phyloP scores from a whole-genome alignment of 202 grass and related monocot species.

The Digitaria exilis region DNA sequence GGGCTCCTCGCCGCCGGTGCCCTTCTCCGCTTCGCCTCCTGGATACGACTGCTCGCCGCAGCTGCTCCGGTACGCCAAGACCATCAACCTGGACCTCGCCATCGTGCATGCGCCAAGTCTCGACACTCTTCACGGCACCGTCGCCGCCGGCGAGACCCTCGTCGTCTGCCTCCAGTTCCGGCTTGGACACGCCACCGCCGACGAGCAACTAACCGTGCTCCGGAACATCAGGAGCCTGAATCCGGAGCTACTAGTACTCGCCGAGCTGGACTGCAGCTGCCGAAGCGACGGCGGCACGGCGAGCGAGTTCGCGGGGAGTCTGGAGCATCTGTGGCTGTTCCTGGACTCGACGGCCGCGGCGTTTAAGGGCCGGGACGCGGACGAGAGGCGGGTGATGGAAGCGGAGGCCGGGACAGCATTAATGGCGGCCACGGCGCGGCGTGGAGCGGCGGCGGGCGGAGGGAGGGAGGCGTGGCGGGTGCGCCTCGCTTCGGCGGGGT shows the following conservation, averaged over 20 bases:
- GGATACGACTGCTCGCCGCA: slow-evolving; percentile 76
- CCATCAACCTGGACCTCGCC: slow-evolving; percentile 67
- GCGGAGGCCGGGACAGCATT: slow-evolving; percentile 55
- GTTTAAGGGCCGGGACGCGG: slow-evolving; percentile 73
- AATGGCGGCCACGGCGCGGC: not conserved
- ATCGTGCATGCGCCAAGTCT: slow-evolving; percentile 41
- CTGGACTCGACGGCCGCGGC: slow-evolving; percentile 77
- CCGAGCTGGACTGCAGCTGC: slow-evolving; percentile 8
- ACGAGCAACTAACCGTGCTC: slow-evolving; percentile 53
- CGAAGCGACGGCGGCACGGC: slow-evolving; percentile 22
- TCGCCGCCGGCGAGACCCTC: slow-evolving; percentile 50
- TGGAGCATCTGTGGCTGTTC: slow-evolving; percentile 70
- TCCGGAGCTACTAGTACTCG: slow-evolving; percentile 47
- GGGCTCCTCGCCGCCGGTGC: slow-evolving; percentile 64
- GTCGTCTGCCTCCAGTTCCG: slow-evolving; percentile 84
- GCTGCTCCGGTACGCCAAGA: slow-evolving; percentile 84
- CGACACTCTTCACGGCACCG: slow-evolving; percentile 20
- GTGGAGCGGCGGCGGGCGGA: not conserved
- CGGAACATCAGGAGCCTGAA: slow-evolving; percentile 50
- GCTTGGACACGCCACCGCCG: slow-evolving; percentile 28
- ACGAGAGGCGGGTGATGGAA: slow-evolving; percentile 70
- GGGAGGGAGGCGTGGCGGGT: slow-evolving; percentile 62
- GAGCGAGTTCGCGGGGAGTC: slow-evolving; percentile 47
- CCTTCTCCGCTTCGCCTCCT: slow-evolving; percentile 65
- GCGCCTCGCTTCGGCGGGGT: slow-evolving; percentile 61